These are phyloP conservation scores for Sugiyamaella sp. DNA, from an alignment of 1,139 yeast genomes.

Conservation along the genomic window DNA sequence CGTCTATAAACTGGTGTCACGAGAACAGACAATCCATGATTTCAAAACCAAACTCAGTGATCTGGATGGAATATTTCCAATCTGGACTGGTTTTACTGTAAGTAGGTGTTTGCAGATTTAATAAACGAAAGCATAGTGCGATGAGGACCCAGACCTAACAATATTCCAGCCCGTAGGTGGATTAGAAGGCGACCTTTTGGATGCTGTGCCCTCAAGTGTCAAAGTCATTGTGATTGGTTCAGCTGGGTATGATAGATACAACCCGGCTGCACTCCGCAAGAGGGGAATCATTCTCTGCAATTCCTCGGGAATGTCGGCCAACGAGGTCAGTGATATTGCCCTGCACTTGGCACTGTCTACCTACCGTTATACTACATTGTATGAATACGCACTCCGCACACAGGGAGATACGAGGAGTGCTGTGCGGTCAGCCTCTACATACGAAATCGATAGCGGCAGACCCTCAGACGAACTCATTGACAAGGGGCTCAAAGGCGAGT, in stretches of 20 bases:
- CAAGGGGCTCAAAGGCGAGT: constrained; percentile 1
- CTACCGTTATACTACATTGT: constrained; percentile 61
- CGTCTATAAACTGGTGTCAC: constrained; percentile 6
- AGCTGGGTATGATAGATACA: constrained; percentile 70
- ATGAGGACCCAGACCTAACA: constrained; percentile 1
- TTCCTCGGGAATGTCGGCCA: constrained; percentile 55
- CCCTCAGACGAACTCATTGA: constrained; percentile 46
- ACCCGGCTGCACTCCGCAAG: constrained; percentile 46
- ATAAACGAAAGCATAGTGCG: constrained; percentile 1
- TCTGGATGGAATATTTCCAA: constrained; percentile 37
- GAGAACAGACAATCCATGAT: constrained; percentile 37
- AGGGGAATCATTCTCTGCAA: constrained; percentile 62
- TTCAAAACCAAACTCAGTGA: constrained; percentile 36
- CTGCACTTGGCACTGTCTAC: constrained; percentile 60
- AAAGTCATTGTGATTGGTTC: constrained; percentile 66
- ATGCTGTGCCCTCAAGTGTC: constrained; percentile 54
- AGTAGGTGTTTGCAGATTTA: too few species aligned
- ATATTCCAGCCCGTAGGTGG: constrained; percentile 32
- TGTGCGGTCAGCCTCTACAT: constrained; percentile 39
- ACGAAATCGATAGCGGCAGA: constrained; percentile 33
- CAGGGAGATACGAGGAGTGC: constrained; percentile 49
- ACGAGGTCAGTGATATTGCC: constrained; percentile 80
- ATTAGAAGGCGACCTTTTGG: constrained; percentile 47
- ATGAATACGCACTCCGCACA: constrained; percentile 49
- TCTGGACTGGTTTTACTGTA: constrained; percentile 28